Conservation (phyloP, 495 filamentous ascomycete species). For the Hypoxylon lienhwacheense region DNA sequence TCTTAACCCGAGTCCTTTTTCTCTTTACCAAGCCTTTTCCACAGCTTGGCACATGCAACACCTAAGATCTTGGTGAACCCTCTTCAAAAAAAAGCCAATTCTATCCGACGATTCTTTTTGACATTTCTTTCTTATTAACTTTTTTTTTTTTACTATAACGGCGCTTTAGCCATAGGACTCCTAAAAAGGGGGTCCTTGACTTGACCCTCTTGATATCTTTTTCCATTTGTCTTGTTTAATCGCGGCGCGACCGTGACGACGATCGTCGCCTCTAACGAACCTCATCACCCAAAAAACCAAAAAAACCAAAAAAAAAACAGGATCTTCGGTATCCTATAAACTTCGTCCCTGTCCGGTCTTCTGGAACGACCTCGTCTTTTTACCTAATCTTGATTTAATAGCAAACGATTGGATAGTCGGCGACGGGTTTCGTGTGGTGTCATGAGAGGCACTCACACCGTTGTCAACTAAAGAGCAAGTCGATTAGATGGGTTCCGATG, state of each 20-base stretch:
- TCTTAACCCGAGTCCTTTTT: constrained; percentile 35
- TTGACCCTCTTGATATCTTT: neutral
- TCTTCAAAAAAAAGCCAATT: constrained; percentile 29
- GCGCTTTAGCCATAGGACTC: constrained; percentile 25
- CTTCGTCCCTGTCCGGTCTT: neutral
- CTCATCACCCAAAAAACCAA: no score
- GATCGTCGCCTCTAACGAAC: no score
- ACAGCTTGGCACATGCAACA: constrained; percentile 44
- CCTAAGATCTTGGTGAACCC: constrained; percentile 38
- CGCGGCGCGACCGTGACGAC: constrained; percentile 15
- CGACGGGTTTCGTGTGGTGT: constrained; percentile 32
- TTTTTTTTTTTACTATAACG: constrained; percentile 11
- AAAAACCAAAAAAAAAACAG: no score
- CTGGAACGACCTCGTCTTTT: constrained; percentile 13
- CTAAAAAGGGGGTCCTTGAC: constrained; percentile 20
- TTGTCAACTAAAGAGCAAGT: constrained; percentile 30
- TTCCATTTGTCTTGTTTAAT: constrained; percentile 1
- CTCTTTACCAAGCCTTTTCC: constrained; percentile 39
- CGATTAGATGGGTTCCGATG: constrained; percentile 43
- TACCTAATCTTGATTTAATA: neutral
- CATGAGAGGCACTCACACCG: constrained; percentile 37
- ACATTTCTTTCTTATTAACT: constrained; percentile 6
- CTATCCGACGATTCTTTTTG: constrained; percentile 6
- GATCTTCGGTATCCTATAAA: constrained; percentile 12
- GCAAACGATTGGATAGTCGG: constrained; percentile 16